A percentile compares a stretch with the other conserved stretches of the same genome.
These are phyloP conservation scores for Trametes maxima DNA, from an alignment of 768 basidiomycete genomes.

Conservation along the genomic window DNA sequence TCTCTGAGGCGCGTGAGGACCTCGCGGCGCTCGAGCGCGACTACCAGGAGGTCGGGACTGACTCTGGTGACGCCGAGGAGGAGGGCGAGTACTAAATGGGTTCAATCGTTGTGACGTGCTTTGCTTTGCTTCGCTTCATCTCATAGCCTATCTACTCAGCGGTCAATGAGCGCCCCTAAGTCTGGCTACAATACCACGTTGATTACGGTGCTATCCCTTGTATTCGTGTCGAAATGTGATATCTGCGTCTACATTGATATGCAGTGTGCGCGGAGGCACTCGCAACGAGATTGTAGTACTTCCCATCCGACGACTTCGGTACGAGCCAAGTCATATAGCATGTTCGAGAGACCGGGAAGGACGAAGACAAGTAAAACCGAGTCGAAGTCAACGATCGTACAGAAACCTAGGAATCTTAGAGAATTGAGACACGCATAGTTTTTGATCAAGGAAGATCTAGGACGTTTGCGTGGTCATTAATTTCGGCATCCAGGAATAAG, in stretches of 20 bases:
- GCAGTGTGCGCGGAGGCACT: background rate
- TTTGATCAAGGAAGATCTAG: too few relatives aligned
- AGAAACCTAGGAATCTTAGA: too few relatives aligned
- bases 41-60: conserved; percentile 86
- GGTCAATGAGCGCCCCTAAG: conserved; percentile 18
- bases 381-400: too few relatives aligned
- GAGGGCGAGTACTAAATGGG: conserved; percentile 51
- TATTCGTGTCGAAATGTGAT: conserved; percentile 16
- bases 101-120: conserved; percentile 4
- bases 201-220: conserved; percentile 18
- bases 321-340: too few relatives aligned
- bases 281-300: background rate
- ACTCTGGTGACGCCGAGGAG: conserved; percentile 70
- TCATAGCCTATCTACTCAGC: conserved; percentile 22
- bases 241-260: background rate
- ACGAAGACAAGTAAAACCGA: too few relatives aligned
- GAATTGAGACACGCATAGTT: too few relatives aligned
- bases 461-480: too few relatives aligned
- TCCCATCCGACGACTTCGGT: too few relatives aligned
- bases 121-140: conserved; percentile 11
- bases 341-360: too few relatives aligned
- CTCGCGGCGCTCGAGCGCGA: conserved; percentile 96
- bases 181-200: conserved; percentile 25
- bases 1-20: conserved; percentile 97
- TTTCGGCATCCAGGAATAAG: too few relatives aligned